Percentiles rank a stretch among this genome's conserved stretches.
phyloP scores from a whole-genome alignment of 2,329 filamentous ascomycete species.

The Ceratocystis lukuohia region DNA sequence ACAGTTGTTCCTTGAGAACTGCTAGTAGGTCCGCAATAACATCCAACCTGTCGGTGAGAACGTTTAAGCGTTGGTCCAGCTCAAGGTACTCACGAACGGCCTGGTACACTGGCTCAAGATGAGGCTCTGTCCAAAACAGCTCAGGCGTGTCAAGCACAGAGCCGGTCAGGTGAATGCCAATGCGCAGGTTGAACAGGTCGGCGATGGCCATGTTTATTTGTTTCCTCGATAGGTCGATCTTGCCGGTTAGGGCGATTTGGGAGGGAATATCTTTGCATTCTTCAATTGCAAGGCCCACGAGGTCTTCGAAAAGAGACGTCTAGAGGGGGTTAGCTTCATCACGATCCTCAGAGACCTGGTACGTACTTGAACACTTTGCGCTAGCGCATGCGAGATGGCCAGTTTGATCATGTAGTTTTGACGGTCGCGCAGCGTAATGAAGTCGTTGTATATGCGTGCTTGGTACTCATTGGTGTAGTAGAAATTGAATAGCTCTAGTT shows the following conservation, averaged over 20 bases:
- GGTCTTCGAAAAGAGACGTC: slow-evolving; percentile 91
- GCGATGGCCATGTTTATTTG: slow-evolving; percentile 99
- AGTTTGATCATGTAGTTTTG: slow-evolving; percentile 97
- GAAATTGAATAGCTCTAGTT: slow-evolving; percentile 97
- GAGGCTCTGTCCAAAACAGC: slow-evolving; percentile 95
- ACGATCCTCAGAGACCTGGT: background rate
- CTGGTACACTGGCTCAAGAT: slow-evolving; percentile 90
- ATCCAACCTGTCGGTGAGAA: slow-evolving; percentile 71
- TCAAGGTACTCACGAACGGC: slow-evolving; percentile 91
- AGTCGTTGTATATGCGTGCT: slow-evolving; percentile 97
- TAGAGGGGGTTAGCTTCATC: slow-evolving; percentile 26
- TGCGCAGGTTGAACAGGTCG: slow-evolving; percentile 91
- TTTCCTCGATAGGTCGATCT: slow-evolving; percentile 71
- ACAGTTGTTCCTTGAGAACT: slow-evolving; percentile 89
- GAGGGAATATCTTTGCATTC: slow-evolving; percentile 85
- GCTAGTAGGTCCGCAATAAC: slow-evolving; percentile 89
- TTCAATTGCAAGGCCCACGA: slow-evolving; percentile 86
- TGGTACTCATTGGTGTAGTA: slow-evolving; percentile 98
- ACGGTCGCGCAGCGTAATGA: slow-evolving; percentile 88
- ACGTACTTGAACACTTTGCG: slow-evolving; percentile 79
- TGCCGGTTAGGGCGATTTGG: slow-evolving; percentile 83
- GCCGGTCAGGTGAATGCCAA: slow-evolving; percentile 95
- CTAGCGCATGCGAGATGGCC: slow-evolving; percentile 86
- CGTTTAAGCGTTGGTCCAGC: slow-evolving; percentile 87
- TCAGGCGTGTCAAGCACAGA: slow-evolving; percentile 94